A percentile compares a stretch with the other conserved stretches of the same genome.
Evolutionary conservation across 2,329 filamentous ascomycete species (phyloP).

Genomic region (Pseudogymnoascus sp.): DNA sequence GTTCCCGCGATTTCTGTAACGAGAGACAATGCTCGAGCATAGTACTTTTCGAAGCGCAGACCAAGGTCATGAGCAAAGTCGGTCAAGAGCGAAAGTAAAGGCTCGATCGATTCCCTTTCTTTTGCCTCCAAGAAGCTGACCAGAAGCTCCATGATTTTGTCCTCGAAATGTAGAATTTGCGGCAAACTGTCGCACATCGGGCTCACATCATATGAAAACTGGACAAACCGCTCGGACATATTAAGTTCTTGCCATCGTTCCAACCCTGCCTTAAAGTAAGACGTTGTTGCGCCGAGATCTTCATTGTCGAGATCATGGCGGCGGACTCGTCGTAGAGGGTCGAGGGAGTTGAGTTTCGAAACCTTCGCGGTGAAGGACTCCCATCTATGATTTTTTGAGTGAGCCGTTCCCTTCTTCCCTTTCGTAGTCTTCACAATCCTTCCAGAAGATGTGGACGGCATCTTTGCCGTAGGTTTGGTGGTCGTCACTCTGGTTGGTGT

Average conservation of each 20-base stretch:
- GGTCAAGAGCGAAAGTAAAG: conserved; percentile 77
- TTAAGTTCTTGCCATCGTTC: conserved; percentile 91
- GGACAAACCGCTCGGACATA: conserved; percentile 69
- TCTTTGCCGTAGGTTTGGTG: conserved; percentile 32
- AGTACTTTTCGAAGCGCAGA: conserved; percentile 79
- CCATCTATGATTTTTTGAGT: conserved; percentile 80
- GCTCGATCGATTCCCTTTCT: conserved; percentile 75
- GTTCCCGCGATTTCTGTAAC: conserved; percentile 72
- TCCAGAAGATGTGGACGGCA: conserved; percentile 56
- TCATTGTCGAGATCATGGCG: conserved; percentile 75
- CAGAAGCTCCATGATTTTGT: conserved; percentile 72
- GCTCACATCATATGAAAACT: conserved; percentile 66
- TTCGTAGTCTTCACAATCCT: conserved; percentile 63
- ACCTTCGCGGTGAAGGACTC: conserved; percentile 88
- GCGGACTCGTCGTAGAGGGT: conserved; percentile 84
- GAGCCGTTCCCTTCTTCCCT: conserved; percentile 61
- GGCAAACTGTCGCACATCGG: conserved; percentile 82
- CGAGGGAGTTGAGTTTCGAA: conserved; percentile 78
- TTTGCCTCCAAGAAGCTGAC: conserved; percentile 67
- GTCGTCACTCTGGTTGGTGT: conserved; percentile 8
- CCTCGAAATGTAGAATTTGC: conserved; percentile 85
- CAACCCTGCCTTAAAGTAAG: conserved; percentile 75
- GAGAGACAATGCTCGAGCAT: conserved; percentile 64
- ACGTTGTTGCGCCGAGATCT: conserved; percentile 68
- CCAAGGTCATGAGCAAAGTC: conserved; percentile 94